These are phyloP conservation scores for Blechomonas ayalai DNA, from an alignment of 208 protist genomes.

Conservation along the genomic window DNA sequence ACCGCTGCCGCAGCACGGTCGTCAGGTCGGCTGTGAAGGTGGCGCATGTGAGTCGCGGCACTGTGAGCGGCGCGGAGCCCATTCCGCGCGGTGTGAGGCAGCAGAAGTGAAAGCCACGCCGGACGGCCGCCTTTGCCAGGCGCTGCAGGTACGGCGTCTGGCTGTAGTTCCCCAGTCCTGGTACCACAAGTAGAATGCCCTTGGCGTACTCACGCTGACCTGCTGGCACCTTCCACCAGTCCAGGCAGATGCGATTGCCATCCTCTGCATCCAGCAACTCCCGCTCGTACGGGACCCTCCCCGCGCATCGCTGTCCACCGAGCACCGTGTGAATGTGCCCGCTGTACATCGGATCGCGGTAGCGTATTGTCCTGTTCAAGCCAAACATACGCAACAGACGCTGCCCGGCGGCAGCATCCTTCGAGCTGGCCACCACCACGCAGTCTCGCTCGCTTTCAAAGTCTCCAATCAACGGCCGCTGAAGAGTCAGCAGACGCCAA, in stretches of 20 bases:
- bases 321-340: constrained; percentile 51
- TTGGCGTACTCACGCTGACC: constrained; percentile 6
- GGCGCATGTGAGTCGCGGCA: constrained; percentile 28
- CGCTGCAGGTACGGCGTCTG: constrained; percentile 39
- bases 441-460: constrained; percentile 12
- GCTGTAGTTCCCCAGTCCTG: constrained; percentile 31
- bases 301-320: constrained; percentile 7
- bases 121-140: constrained; percentile 8
- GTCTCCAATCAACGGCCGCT: constrained; percentile 17
- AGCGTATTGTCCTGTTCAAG: constrained; percentile 22
- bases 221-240: constrained; percentile 25
- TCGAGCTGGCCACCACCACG: too few species aligned
- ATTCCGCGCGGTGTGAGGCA: constrained; percentile 60
- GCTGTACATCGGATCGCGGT: constrained; percentile 45
- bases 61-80: constrained; percentile 32
- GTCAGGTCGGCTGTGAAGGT: constrained; percentile 37
- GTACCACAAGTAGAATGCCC: constrained; percentile 40
- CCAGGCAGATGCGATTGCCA: constrained; percentile 52
- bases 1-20: constrained; percentile 15
- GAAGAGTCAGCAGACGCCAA: constrained; percentile 21
- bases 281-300: constrained; percentile 27
- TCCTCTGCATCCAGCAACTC: constrained; percentile 33
- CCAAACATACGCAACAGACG: constrained; percentile 17
- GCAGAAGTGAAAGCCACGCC: constrained; percentile 25
- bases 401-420: too few species aligned